A percentile compares a stretch with the other conserved stretches of the same genome.
These are phyloP conservation scores for Coemansia sp. DNA, from an alignment of 192 early-diverging fungal genomes.

Conservation along the genomic window DNA sequence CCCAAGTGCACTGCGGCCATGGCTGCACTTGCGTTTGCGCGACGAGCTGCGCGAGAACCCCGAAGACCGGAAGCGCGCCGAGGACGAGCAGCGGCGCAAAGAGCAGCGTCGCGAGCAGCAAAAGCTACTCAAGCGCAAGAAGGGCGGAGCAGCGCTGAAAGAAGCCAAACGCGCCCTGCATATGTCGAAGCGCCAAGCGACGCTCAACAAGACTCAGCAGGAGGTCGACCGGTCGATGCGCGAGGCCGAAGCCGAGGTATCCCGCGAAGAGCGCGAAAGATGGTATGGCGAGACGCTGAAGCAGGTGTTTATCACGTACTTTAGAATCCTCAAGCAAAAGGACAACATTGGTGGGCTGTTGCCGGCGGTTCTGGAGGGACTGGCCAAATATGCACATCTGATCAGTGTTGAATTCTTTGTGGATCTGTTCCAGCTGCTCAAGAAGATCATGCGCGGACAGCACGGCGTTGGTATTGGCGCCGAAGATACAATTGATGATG, in stretches of 20 bases:
- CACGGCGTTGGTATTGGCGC: constrained; percentile 54
- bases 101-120: constrained; percentile 46
- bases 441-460: constrained; percentile 72
- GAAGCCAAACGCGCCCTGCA: constrained; percentile 60
- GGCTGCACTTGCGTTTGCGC: constrained; percentile 78
- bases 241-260: constrained; percentile 87
- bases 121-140: constrained; percentile 38
- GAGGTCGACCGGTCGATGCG: constrained; percentile 59
- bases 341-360: constrained; percentile 64
- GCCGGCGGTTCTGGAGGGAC: constrained; percentile 65
- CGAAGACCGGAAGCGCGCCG: constrained; percentile 56
- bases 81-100: constrained; percentile 55
- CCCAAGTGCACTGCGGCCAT: constrained; percentile 64
- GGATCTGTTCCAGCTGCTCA: constrained; percentile 81
- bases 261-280: constrained; percentile 77
- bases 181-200: constrained; percentile 73
- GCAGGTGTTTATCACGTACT: constrained; percentile 90
- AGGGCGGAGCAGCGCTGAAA: constrained; percentile 33
- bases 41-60: constrained; percentile 71
- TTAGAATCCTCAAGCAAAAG: constrained; percentile 88
- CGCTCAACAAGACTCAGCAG: constrained; percentile 52
- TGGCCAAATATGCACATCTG: constrained; percentile 82
- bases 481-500: constrained; percentile 50
- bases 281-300: constrained; percentile 93
- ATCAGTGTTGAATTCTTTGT: constrained; percentile 96